Evolutionary conservation across 1,139 yeast genomes (phyloP).

Genomic region (Candida sp.): DNA sequence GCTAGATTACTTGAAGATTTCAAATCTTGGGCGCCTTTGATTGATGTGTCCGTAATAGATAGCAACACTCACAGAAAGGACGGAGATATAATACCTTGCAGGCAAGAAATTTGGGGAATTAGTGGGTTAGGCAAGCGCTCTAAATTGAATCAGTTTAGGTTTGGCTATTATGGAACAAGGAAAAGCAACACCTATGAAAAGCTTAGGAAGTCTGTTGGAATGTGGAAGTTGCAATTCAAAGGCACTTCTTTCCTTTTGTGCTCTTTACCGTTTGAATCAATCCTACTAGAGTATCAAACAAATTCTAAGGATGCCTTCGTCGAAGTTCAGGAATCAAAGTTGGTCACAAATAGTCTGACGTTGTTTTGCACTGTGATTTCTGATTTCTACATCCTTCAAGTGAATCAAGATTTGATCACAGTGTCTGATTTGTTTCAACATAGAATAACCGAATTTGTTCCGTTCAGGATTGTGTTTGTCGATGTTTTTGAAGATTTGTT

Average conservation of each 20-base stretch:
- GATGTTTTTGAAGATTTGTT: slow-evolving; percentile 16
- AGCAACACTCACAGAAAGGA: slow-evolving; percentile 20
- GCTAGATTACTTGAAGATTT: slow-evolving; percentile 26
- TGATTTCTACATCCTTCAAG: slow-evolving; percentile 27
- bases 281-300: slow-evolving; percentile 33
- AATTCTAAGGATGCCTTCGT: slow-evolving; percentile 21
- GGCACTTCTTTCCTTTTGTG: slow-evolving; percentile 32
- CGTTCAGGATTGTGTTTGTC: slow-evolving; percentile 19
- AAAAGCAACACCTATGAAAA: slow-evolving; percentile 30
- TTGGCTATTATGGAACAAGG: slow-evolving; percentile 39
- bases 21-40: slow-evolving; percentile 55
- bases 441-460: slow-evolving; percentile 9
- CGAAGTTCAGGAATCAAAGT: slow-evolving; percentile 27
- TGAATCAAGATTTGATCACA: slow-evolving; percentile 28
- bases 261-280: slow-evolving; percentile 41
- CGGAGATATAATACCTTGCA: slow-evolving; percentile 20
- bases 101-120: slow-evolving; percentile 51
- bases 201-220: slow-evolving; percentile 28
- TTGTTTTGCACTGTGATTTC: slow-evolving; percentile 15
- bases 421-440: slow-evolving; percentile 23
- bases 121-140: slow-evolving; percentile 46
- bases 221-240: slow-evolving; percentile 21
- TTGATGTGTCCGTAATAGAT: slow-evolving; percentile 44
- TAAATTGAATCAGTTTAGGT: slow-evolving; percentile 40
- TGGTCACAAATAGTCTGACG: slow-evolving; percentile 16